Base-by-base conservation (phyloP, 129 eudicot species). In the Lactuca sativa region DNA sequence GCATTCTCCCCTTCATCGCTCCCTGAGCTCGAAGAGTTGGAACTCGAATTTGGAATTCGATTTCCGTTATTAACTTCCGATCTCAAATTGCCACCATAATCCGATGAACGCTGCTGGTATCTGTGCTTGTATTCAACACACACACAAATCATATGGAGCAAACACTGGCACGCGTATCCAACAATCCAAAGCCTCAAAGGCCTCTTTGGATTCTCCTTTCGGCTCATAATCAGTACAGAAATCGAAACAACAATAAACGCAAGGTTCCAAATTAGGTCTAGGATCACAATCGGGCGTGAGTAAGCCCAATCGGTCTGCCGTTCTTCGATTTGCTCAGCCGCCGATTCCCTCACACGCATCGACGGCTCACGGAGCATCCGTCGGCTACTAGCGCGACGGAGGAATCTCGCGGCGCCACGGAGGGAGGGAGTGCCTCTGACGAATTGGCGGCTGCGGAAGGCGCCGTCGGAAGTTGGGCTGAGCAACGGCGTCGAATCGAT, bases 271-370 rank as follows among this genome's bases (percentile, higher is more conserved):
- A 83, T 38, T 2, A 93, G 74, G 82, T 85, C 92, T 3, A 89
- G 78, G 7, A 83, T 51, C 17, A 93, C 88, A 31, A 85, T 71
- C 17, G 95, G 91, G 32, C 82, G 75, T 4, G 96, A 89, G 77
- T 86, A 89, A 0, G 90, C 95, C 98, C 98, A 93, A 70, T 83
- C 95, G 41, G 76, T 81, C 36, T 85, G 96, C 3, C 96, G 78
- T 56, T 89, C 95, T 64, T 92, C 98, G 36, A 92, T 77, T 55
- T 92, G 86, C 80, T 89, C 90, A 8, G 90, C 89, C 4, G 96
- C 96, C 25, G 89, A 57, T 32, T 84, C 96, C 4, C 96, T 76
- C 16, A 92, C 98, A 9, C 89, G 78, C 76, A 81, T 74, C 44
- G 97, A 88, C 53, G 89, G 92, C 78, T 89, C 95, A 4, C 88